Conservation (phyloP, 345 rosid genomes). For the Excoecaria cochinchinensis region DNA sequence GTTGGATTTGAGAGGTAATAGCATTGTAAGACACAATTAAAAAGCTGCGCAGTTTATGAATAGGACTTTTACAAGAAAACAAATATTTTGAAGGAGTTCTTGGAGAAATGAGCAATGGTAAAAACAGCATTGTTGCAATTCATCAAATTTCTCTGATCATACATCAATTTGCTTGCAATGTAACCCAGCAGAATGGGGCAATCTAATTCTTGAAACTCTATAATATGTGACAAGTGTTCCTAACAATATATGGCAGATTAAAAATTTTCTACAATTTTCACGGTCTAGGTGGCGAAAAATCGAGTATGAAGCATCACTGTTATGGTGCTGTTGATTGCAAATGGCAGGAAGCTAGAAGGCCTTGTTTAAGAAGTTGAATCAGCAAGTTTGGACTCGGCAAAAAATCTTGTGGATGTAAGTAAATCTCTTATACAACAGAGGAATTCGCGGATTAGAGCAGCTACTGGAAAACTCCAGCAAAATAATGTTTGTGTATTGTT, state of each 20-base stretch:
- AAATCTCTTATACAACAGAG: constrained; percentile 4
- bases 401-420: background rate
- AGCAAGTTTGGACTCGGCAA: background rate
- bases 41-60: no score
- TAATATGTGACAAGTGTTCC: background rate
- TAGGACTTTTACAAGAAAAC: no score
- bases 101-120: background rate
- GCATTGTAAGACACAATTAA: no score
- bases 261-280: background rate
- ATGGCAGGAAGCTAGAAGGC: background rate
- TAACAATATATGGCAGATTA: background rate
- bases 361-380: background rate
- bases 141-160: background rate
- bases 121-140: background rate
- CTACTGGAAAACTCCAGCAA: constrained; percentile 4
- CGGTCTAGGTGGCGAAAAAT: background rate
- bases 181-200: background rate
- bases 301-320: background rate
- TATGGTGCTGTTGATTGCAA: background rate
- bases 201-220: background rate
- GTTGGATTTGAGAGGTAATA: no score
- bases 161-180: constrained; percentile 1
- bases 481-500: background rate
- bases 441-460: background rate
- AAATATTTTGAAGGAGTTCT: no score